Evolutionary conservation across 768 basidiomycete species (phyloP).

Genomic region (Collybia sp.): DNA sequence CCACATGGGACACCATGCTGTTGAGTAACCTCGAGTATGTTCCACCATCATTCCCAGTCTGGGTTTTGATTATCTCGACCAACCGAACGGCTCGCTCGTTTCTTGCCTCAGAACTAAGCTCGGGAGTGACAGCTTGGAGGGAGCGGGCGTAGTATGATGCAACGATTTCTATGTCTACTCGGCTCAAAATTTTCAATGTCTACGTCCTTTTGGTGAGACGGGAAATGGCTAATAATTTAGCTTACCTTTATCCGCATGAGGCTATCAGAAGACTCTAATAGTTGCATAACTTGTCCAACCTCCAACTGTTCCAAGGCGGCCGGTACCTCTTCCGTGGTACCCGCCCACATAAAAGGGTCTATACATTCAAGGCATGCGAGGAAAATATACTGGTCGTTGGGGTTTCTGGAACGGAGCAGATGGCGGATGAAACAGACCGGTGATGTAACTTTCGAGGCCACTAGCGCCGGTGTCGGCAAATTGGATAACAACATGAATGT

Average conservation of each 20-base stretch:
- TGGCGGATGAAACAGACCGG: conserved; percentile 47
- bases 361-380: conserved; percentile 58
- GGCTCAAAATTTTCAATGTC: conserved; percentile 56
- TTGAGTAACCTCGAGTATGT: conserved; percentile 49
- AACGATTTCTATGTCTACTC: conserved; percentile 56
- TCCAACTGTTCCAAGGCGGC: conserved; percentile 66
- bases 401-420: conserved; percentile 51
- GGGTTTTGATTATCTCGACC: conserved; percentile 50
- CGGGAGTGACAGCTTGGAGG: conserved; percentile 29
- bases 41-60: conserved; percentile 47
- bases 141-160: conserved; percentile 47
- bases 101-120: conserved; percentile 26
- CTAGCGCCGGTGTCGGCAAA: conserved; percentile 19
- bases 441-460: conserved; percentile 3
- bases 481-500: conserved; percentile 30
- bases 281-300: conserved; percentile 66
- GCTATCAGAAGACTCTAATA: conserved; percentile 57
- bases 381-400: conserved; percentile 64
- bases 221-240: conserved; percentile 2
- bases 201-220: conserved; percentile 25
- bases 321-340: conserved; percentile 43
- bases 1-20: conserved; percentile 34
- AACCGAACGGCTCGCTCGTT: conserved; percentile 41
- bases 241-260: conserved; percentile 56
- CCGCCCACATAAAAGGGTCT: conserved; percentile 64